These are phyloP conservation scores for Ananas comosus DNA, from an alignment of 176 grass and related monocot species.

Conservation along the genomic window DNA sequence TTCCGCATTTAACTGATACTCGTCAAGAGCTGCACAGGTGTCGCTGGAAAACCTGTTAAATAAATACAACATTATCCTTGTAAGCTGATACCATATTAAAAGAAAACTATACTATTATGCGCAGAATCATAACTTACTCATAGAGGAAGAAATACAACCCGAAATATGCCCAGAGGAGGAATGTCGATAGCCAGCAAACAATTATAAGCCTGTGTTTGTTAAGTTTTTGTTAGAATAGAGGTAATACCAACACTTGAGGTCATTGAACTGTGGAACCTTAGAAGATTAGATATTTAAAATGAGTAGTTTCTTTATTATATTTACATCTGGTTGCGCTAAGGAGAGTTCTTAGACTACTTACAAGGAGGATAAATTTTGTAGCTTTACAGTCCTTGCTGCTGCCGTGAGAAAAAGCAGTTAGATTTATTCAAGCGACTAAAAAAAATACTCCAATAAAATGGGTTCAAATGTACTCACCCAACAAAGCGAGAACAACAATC, in stretches of 20 bases:
- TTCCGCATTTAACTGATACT: conserved; percentile 68
- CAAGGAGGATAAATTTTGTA: conserved; percentile 28
- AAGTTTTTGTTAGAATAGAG: background rate
- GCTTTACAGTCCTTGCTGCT: conserved; percentile 41
- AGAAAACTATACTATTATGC: background rate
- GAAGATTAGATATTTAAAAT: background rate
- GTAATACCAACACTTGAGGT: background rate
- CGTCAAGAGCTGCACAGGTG: conserved; percentile 57
- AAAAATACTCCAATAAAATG: background rate
- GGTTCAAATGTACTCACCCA: conserved; percentile 34
- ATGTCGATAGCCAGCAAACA: conserved; percentile 64
- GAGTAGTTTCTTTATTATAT: background rate
- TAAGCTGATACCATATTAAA: background rate
- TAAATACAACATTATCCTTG: background rate
- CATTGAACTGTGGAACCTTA: background rate
- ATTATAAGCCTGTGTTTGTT: conserved; percentile 40
- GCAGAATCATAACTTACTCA: conserved; percentile 27
- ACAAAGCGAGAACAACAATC: conserved; percentile 27
- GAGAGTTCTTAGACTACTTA: conserved; percentile 28
- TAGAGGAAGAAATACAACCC: conserved; percentile 81
- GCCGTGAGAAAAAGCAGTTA: conserved; percentile 21
- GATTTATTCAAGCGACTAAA: background rate
- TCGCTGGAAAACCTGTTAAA: conserved; percentile 51
- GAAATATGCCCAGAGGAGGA: conserved; percentile 71
- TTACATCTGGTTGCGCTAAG: background rate